Evolutionary conservation across 495 filamentous ascomycete species (phyloP), one percentile per base, ranked within the genome.

Genomic region (Tuber borchii): DNA sequence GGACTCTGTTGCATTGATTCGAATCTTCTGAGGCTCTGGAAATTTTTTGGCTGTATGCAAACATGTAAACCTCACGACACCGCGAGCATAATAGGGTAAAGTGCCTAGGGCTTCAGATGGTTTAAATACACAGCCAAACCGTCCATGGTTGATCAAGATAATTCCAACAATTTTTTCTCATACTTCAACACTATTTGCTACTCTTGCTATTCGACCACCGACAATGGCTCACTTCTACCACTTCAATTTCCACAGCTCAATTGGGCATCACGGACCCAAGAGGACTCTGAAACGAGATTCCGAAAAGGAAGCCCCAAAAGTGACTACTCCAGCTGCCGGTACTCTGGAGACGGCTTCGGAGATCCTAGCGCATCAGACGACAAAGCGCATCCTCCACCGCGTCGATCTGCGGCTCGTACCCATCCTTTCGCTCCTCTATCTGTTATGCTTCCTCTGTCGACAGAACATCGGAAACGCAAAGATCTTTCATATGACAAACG

Each of bases 381-480:
- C 56, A 17, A 34, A 65, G 26, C 73, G 40, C 1, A 74, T 82
- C 34, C 76, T 76, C 61, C 77, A 80, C 16, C 81, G 77, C 9
- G 73, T 82, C 10, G 80, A 82, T n/a, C 34, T 82, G 20, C 73
- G 80, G 19, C 80, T 82, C 17, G 77, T 82, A 5, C 80, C 80
- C 2, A 82, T 82, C 34, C 70, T 81, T 46, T 82, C 80, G 2
- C 26, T 72, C 2, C 74, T 82, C 16, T 82, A 82, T 71, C 80
- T 82, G 12, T 70, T 82, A n/a, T 82, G 80, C 71, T 82, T 82
- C 73, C 34, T 82, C 34, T 82, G 80, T 20, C 74, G 77, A 9
- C 80, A 82, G 45, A 82, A 82, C 31, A 82, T 82, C 14, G 80
- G 77, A 6, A 82, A 82, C 45, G 80, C 80, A 51, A 82, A 82